These are phyloP conservation scores for Mycena epipterygia DNA, from an alignment of 768 basidiomycete species.

Conservation along the genomic window DNA sequence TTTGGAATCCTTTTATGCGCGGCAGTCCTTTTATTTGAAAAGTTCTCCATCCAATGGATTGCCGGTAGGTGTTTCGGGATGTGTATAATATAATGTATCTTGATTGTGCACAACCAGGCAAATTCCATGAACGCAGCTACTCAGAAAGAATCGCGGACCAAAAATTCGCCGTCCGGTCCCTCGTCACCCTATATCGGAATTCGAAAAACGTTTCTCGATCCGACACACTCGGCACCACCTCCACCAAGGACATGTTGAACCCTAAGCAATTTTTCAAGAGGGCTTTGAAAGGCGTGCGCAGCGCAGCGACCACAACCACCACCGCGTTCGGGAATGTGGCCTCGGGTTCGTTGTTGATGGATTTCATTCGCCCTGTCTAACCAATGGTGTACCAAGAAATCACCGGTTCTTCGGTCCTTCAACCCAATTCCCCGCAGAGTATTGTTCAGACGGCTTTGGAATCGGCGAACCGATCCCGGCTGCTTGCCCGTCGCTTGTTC, in stretches of 20 bases:
- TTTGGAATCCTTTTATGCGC: conserved; percentile 82
- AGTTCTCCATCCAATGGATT: conserved; percentile 90
- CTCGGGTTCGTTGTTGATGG: conserved; percentile 43
- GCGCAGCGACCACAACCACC: conserved; percentile 86
- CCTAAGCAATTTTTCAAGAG: conserved; percentile 77
- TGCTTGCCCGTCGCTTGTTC: conserved; percentile 88
- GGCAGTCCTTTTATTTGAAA: conserved; percentile 82
- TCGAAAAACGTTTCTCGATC: conserved; percentile 80
- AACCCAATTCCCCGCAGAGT: conserved; percentile 89
- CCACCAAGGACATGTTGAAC: conserved; percentile 57
- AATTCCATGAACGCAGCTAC: conserved; percentile 86
- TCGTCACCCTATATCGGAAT: conserved; percentile 84
- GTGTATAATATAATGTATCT: not conserved
- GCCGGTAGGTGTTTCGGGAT: conserved; percentile 51
- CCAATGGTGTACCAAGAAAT: conserved; percentile 8
- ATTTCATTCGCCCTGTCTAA: not conserved
- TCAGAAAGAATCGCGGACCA: conserved; percentile 88
- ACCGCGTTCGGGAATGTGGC: conserved; percentile 75
- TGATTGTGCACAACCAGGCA: conserved; percentile 41
- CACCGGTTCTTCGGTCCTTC: conserved; percentile 73
- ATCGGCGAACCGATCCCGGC: conserved; percentile 83
- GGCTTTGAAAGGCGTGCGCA: conserved; percentile 76
- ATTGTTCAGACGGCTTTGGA: conserved; percentile 85
- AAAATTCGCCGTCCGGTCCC: conserved; percentile 79
- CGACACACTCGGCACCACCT: conserved; percentile 67